Percentiles rank a stretch among this genome's conserved stretches.
These are phyloP conservation scores for Saposhnikovia divaricata DNA, from an alignment of 129 eudicot genomes.

Conservation along the genomic window DNA sequence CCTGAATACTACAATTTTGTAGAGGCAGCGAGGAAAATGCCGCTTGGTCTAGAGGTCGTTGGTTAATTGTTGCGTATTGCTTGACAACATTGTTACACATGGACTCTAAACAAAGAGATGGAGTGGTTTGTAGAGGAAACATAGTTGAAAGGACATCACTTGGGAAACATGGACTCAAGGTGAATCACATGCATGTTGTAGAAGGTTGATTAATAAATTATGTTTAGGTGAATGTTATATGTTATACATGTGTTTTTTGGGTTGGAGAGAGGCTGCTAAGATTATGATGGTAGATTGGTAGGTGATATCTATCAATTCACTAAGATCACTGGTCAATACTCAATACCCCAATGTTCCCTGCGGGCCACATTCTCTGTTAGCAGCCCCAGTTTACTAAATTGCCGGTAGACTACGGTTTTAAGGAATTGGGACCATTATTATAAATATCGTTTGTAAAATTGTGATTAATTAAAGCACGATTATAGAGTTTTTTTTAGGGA, in stretches of 20 bases:
- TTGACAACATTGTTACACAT: too few relatives aligned
- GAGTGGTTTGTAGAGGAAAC: background rate
- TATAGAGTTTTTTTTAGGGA: too few relatives aligned
- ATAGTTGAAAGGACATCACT: background rate
- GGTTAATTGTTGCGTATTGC: too few relatives aligned
- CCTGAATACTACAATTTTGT: too few relatives aligned
- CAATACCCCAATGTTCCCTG: background rate
- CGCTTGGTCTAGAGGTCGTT: too few relatives aligned
- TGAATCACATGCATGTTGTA: background rate
- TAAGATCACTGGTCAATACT: background rate
- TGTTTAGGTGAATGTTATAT: background rate
- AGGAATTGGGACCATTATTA: too few relatives aligned
- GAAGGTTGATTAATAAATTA: background rate
- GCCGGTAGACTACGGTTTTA: too few relatives aligned
- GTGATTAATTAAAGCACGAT: too few relatives aligned
- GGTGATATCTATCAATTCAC: background rate
- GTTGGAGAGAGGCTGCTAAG: conserved; percentile 1
- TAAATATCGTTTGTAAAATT: too few relatives aligned
- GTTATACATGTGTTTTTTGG: background rate
- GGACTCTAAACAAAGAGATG: background rate
- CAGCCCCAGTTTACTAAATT: too few relatives aligned
- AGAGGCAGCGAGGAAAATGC: too few relatives aligned
- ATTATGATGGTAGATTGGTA: background rate
- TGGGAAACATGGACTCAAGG: background rate
- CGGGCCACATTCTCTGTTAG: background rate